phyloP scores from a whole-genome alignment of 805 yeast species.

The Kregervanrija delftensis region DNA sequence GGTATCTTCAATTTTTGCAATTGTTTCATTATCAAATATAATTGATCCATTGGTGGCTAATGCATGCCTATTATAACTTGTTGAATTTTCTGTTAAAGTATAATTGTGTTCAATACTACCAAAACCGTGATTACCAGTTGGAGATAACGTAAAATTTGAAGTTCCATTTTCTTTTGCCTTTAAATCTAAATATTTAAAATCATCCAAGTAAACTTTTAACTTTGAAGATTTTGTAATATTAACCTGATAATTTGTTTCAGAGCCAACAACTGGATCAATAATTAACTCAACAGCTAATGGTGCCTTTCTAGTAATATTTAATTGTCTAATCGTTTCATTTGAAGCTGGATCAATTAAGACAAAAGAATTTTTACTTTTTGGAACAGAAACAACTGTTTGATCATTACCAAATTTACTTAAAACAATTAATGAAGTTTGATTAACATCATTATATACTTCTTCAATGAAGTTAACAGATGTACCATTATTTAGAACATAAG shows the following conservation, averaged over 20 bases:
- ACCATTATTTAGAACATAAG: constrained; percentile 34
- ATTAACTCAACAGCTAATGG: constrained; percentile 25
- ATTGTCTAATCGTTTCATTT: constrained; percentile 13
- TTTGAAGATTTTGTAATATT: constrained; percentile 18
- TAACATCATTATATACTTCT: constrained; percentile 25
- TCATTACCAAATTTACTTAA: constrained; percentile 33
- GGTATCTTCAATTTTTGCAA: too few species aligned
- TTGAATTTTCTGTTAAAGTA: constrained; percentile 18
- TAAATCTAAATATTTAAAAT: constrained; percentile 19
- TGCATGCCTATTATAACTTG: constrained; percentile 25
- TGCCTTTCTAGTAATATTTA: constrained; percentile 17
- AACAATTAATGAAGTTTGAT: constrained; percentile 32
- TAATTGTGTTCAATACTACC: constrained; percentile 33
- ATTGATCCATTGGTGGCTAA: constrained; percentile 26
- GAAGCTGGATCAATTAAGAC: constrained; percentile 18
- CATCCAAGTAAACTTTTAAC: constrained; percentile 14
- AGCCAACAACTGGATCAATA: constrained; percentile 14
- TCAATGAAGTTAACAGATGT: constrained; percentile 25
- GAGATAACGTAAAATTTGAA: constrained; percentile 35
- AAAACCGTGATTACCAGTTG: constrained; percentile 40
- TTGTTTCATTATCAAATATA: constrained; percentile 21
- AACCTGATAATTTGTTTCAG: constrained; percentile 24
- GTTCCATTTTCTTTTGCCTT: constrained; percentile 37
- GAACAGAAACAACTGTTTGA: constrained; percentile 26
- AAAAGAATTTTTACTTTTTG: constrained; percentile 20